Base-by-base conservation (phyloP, 352 stramenopile genomes). In the Globisporangium abappressorium region DNA sequence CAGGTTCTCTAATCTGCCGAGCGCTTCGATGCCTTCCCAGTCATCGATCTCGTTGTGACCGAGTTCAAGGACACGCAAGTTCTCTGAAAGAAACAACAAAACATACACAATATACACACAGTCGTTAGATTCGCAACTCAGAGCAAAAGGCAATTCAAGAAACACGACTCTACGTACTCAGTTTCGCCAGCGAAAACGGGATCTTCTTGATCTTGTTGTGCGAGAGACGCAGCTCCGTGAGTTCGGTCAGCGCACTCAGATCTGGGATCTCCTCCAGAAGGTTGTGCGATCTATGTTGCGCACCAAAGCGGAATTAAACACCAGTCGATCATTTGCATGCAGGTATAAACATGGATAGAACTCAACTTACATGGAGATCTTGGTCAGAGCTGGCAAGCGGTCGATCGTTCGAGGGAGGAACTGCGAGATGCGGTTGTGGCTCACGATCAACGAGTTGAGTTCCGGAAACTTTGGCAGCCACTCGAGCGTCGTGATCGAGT, bases 381-480 rank as follows among this genome's bases (percentile, higher is more conserved):
- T 95, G 62, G 78, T 93, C 2, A 95, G 70, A 38, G 78, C 85
- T 14, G 87, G 85, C 20, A 95, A 73, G 34, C 82, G 81, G 7
- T 89, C 84, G 26, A 95, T 63, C 12, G 81, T 78, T 8, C 84
- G 84, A 34, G 82, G 70, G 5, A 80, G 73, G 41, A 95, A 79
- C 64, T 90, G 68, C 15, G 78, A 69, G 61, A 95, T 93, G 57
- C 85, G 83, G 64, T 95, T 95, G 67, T 94, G 79, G 74, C 86
- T 94, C 58, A 95, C 76, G 61, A 95, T 93, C 24, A 95, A 72
- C 60, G 88, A 94, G 74, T 92, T 94, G 11, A 95, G 76, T 47
- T 93, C 81, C 22, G 83, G 77, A 33, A 95, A 71, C 59, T 85
- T 87, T 0, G 88, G 88, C 24, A 95, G 62, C 88, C 88, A 95